phyloP scores from a whole-genome alignment of 2,329 filamentous ascomycete genomes.

The Mariannaea elegans region DNA sequence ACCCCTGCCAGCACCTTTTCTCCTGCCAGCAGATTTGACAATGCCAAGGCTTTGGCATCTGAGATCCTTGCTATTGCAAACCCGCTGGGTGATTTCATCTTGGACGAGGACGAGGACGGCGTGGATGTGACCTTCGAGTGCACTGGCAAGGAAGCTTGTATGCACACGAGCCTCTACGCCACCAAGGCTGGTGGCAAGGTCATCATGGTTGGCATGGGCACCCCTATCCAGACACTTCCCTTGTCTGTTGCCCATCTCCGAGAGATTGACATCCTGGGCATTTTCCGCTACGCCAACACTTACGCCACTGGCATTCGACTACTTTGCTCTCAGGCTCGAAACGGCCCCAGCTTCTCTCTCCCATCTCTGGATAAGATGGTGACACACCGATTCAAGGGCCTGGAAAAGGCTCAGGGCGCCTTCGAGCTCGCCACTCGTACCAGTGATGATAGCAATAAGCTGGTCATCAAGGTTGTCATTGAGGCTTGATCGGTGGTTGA shows the following conservation, averaged over 20 bases:
- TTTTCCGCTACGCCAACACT: slow-evolving; percentile 81
- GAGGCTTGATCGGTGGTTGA: slow-evolving; percentile 52
- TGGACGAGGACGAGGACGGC: slow-evolving; percentile 70
- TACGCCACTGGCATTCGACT: slow-evolving; percentile 75
- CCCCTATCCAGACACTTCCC: slow-evolving; percentile 77
- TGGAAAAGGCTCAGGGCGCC: slow-evolving; percentile 68
- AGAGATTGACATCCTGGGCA: slow-evolving; percentile 81
- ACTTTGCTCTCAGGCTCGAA: slow-evolving; percentile 56
- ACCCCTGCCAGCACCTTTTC: slow-evolving; percentile 58
- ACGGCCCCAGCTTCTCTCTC: slow-evolving; percentile 54
- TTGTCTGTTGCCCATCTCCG: slow-evolving; percentile 76
- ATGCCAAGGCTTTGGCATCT: slow-evolving; percentile 58
- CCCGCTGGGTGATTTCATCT: slow-evolving; percentile 36
- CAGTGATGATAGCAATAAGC: slow-evolving; percentile 70
- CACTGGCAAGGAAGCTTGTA: slow-evolving; percentile 78
- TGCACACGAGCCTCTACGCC: slow-evolving; percentile 79
- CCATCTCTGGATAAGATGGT: slow-evolving; percentile 75
- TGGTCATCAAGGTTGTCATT: slow-evolving; percentile 78
- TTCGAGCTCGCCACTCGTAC: slow-evolving; percentile 77
- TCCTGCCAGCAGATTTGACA: slow-evolving; percentile 58
- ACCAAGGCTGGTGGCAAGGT: slow-evolving; percentile 76
- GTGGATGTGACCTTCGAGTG: slow-evolving; percentile 80
- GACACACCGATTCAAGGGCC: slow-evolving; percentile 75
- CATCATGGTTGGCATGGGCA: slow-evolving; percentile 83
- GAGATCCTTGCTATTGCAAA: slow-evolving; percentile 58